Evolutionary conservation across 768 basidiomycete species (phyloP), one percentile per base, ranked within the genome.

Genomic region (Strobilomyces confusus): DNA sequence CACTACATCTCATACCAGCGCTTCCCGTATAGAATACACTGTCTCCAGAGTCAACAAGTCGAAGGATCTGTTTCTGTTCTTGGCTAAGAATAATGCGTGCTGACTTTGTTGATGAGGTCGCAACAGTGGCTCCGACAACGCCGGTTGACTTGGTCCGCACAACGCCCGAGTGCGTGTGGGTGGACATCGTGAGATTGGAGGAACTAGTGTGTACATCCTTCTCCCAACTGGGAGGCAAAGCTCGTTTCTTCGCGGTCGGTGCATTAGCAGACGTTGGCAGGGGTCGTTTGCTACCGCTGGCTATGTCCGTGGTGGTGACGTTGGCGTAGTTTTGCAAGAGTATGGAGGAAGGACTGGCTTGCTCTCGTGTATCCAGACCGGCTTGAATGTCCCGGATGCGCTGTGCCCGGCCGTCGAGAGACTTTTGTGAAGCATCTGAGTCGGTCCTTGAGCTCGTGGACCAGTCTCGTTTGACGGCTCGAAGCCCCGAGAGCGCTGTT

Each of bases 1-100:
- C 17, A 38, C 15, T 34, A 32, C 40, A 44, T 44, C 29, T 71
- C 84, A 58, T 58, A 97, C 95, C 95, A 54, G 97, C 97, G 75
- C 90, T 92, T 25, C 97, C 97, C 2, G 95, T 99, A 69, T 98
- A 99, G 64, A 99, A 99, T 29, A 98, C 64, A 62, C 84, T 95
- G 43, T 83, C 69, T 3, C 82, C 84, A 13, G 81, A 75, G 32
- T 85, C 74, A 1, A 94, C 94, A 33, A 97, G 75, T 53, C 80
- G 78, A 55, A 97, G 73, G 44, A 99, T 90, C 54, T 87, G 80
- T 48, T 75, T 84, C 71, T 99, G 97, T 64, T 98, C 95, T 54
- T 79, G 72, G 69, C 93, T 95, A 54, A 98, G 75, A 57, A 81
- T 79, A 19, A 93, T 70, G 2, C 70, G 56, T 2, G 80, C 67